Conservation (phyloP, 768 basidiomycete species). For the Tylopilus intermedius region DNA sequence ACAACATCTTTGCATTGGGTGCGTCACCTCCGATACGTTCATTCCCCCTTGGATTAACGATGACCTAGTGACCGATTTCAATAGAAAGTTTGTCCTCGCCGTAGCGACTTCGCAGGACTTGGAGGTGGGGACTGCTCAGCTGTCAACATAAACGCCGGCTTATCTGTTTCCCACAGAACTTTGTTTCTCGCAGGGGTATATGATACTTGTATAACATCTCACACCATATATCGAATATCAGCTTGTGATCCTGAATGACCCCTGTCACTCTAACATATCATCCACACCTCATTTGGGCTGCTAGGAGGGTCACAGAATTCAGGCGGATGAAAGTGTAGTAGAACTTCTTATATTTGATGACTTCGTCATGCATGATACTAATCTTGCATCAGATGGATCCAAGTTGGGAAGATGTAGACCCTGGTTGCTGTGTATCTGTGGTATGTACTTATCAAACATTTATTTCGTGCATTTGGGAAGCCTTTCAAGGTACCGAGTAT, state of each 20-base stretch:
- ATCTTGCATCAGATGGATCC: background rate
- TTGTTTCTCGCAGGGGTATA: conserved; percentile 27
- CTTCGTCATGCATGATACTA: background rate
- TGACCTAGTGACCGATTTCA: conserved; percentile 71
- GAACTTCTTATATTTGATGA: background rate
- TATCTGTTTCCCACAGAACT: conserved; percentile 17
- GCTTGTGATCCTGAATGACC: background rate
- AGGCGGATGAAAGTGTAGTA: background rate
- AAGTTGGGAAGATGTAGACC: background rate
- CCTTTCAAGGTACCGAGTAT: too few relatives aligned
- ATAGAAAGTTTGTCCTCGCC: conserved; percentile 77
- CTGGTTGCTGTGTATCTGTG: background rate
- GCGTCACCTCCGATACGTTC: conserved; percentile 13
- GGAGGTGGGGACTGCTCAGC: conserved; percentile 30
- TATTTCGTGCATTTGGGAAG: too few relatives aligned
- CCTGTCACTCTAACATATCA: background rate
- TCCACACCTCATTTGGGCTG: background rate
- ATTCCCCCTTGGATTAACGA: background rate
- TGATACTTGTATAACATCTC: conserved; percentile 8
- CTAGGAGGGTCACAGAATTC: background rate
- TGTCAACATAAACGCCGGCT: background rate
- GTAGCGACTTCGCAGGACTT: conserved; percentile 77
- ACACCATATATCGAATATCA: background rate
- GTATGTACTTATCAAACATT: too few relatives aligned
- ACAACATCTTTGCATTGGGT: conserved; percentile 77